Evolutionary conservation across 257 asterid species (phyloP).

Genomic region (Nicotiana noctiflora): DNA sequence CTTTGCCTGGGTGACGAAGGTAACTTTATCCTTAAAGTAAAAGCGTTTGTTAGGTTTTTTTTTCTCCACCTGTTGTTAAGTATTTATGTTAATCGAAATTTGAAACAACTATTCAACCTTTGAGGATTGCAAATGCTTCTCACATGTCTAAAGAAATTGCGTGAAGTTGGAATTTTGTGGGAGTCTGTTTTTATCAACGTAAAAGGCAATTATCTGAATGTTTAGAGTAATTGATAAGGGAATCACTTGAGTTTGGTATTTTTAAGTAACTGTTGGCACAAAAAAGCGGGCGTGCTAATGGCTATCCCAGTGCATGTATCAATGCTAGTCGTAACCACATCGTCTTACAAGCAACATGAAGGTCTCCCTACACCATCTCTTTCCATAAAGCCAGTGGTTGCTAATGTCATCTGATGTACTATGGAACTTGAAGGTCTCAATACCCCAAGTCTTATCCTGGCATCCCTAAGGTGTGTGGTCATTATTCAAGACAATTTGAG

Average conservation of each 20-base stretch:
- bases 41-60: neutral
- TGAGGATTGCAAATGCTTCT: neutral
- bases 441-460: no score
- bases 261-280: neutral
- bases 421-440: neutral
- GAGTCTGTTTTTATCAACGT: neutral
- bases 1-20: constrained; percentile 55
- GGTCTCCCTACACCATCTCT: neutral
- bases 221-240: neutral
- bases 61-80: neutral
- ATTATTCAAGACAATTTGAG: no score
- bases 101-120: neutral
- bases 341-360: neutral
- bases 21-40: constrained; percentile 5
- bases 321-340: neutral
- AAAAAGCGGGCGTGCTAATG: neutral
- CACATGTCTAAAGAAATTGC: neutral
- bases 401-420: neutral
- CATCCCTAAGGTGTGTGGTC: no score
- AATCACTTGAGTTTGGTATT: neutral
- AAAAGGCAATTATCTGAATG: neutral
- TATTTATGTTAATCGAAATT: neutral
- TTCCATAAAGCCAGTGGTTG: neutral
- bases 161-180: neutral
- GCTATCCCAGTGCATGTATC: neutral